Conservation (phyloP, 164 flowering plant genomes). For the Magnolia changhungtana region DNA sequence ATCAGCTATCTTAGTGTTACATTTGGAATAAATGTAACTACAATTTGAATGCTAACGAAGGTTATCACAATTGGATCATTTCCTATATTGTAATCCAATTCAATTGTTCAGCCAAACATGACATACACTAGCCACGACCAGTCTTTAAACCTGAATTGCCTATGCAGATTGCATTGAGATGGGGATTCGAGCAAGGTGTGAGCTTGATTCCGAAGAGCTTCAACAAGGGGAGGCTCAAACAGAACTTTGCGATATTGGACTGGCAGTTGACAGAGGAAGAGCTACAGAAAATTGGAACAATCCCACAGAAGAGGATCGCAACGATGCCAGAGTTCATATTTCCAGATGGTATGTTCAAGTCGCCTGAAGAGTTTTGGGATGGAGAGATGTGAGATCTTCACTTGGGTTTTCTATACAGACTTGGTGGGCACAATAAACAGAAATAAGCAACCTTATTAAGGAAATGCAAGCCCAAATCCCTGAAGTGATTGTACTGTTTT, state of each 20-base stretch:
- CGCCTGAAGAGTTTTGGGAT: conserved; percentile 36
- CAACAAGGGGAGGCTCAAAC: conserved; percentile 23
- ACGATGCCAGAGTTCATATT: conserved; percentile 8
- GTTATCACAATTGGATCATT: background rate
- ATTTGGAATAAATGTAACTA: background rate
- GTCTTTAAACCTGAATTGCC: background rate
- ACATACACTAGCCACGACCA: background rate
- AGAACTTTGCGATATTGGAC: conserved; percentile 29
- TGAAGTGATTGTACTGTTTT: background rate
- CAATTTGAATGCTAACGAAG: background rate
- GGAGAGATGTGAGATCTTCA: conserved; percentile 22
- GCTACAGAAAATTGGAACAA: conserved; percentile 14
- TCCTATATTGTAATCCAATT: background rate
- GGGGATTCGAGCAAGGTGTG: conserved; percentile 35
- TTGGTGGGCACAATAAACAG: background rate
- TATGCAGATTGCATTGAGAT: conserved; percentile 28
- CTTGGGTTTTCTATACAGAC: background rate
- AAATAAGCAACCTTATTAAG: background rate
- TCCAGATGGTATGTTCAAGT: conserved; percentile 24
- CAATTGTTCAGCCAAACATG: background rate
- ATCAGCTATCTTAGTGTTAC: background rate
- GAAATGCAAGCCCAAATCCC: background rate
- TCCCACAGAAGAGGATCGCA: conserved; percentile 20
- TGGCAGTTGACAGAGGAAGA: conserved; percentile 34
- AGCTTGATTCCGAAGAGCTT: conserved; percentile 30